Base-by-base conservation (phyloP, 345 rosid species). In the Bruguiera gymnorhiza region DNA sequence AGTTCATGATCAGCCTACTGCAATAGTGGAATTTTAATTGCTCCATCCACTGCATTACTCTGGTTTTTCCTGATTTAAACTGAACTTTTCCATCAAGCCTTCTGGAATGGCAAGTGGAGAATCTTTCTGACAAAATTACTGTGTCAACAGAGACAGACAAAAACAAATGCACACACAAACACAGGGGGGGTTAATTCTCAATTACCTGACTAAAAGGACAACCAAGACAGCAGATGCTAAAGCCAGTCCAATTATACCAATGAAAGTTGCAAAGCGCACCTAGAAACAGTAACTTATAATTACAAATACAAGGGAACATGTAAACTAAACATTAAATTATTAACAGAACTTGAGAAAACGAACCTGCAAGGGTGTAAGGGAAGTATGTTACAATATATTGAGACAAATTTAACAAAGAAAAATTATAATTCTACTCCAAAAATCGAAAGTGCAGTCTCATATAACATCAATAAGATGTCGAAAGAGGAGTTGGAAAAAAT, bases 181-280 rank as follows among this genome's bases (percentile, higher is more conserved):
- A 36, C n/a, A 2, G 15, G 29, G 10, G 10, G 55, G 27, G 3
- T 52, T 18, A 50, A 4, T 53, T 59, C 24, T 0, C 24, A 13
- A 51, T 74, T 77, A 89, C 99, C 98, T 85, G 65, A 46, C 85
- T 77, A 92, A 56, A 80, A 96, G 99, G 76, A 94, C 85, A n/a
- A 74, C 83, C 65, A 96, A 86, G 73, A 96, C 93, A 66, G 75
- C 65, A 76, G 81, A 70, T 69, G 98, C 99, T 68, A 90, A 97
- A 34, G 89, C 55, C 71, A 96, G 93, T 65, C 99, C 98, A 70
- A 96, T 91, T 64, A 85, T 69, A 27, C 99, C 98, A 18, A 96
- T 86, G 72, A 92, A 90, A 64, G 97, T 90, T 64, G 98, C 97
- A 73, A 96, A 77, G 66, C 97, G 86, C 61, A 96, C 98, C 99